Base-by-base conservation (phyloP, 257 asterid species). In the Capsicum chinense region DNA sequence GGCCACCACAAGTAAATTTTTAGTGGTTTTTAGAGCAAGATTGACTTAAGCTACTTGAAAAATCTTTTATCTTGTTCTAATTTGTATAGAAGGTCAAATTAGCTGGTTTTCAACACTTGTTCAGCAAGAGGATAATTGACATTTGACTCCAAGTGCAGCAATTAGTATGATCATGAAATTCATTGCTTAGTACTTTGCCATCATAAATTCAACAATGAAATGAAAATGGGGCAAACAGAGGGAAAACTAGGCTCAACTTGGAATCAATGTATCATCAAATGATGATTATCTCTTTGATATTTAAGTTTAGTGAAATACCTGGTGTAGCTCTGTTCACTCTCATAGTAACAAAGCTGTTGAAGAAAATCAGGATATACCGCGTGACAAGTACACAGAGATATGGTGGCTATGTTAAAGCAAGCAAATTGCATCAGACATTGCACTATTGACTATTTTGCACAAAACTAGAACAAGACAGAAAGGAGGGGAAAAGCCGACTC, bases 111-210 rank as follows among this genome's bases (percentile, higher is more conserved):
- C 80, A 48, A 12, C 37, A 73, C 13, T 7, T 19, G 6, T 16
- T 19, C 54, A 68, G 54, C 78, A 68, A 68, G 54, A 68, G 7
- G 15, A 68, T 68, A 7, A 68, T 73, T 73, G 42, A 44, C 59
- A 73, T 47, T 50, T 76, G 81, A 76, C 63, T 76, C 81, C 44
- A 74, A 26, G 19, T 74, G 44, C 80, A 74, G 80, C 9, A 74
- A 74, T 74, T 12, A 74, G 60, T 48, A 19, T 50, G 60, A 3
- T 3, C n/a, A 19, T 73, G 39, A 74, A 44, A 19, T 6, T 19
- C 62, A 19, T 21, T 74, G 42, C 80, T 50, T 11, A 21, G 21
- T 48, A 19, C 37, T n/a, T 47, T 76, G 39, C 37, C 60, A 76
- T 76, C 47, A 52, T 26, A 21, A 3, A 76, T 76, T 50, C 42